These are phyloP conservation scores for Lentinula lateritia DNA, from an alignment of 768 basidiomycete genomes.

Conservation along the genomic window DNA sequence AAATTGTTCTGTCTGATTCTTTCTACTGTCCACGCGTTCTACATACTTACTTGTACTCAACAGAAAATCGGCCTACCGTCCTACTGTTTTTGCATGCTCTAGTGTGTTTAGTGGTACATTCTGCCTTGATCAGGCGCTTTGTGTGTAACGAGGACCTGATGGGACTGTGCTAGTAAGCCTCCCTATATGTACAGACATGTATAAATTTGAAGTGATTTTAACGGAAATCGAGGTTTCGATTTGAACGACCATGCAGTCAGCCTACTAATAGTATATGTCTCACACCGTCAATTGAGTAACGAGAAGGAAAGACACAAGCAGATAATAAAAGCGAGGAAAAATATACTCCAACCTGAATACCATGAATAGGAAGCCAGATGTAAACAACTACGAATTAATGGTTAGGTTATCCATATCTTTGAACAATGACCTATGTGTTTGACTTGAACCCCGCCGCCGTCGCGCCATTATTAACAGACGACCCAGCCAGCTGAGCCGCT, in stretches of 20 bases:
- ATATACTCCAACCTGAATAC: neutral
- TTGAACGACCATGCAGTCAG: too few species aligned
- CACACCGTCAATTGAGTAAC: too few species aligned
- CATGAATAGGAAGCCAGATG: neutral
- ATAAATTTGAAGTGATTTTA: too few species aligned
- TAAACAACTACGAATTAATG: neutral
- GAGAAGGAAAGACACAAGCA: neutral
- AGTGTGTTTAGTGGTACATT: too few species aligned
- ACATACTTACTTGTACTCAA: neutral
- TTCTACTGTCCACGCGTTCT: neutral
- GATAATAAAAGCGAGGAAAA: neutral
- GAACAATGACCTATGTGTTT: neutral
- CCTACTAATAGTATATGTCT: too few species aligned
- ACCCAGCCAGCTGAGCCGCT: conserved; percentile 28
- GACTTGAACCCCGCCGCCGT: neutral
- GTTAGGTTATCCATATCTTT: neutral
- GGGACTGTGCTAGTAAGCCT: too few species aligned
- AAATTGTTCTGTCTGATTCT: conserved; percentile 9
- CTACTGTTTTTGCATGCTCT: too few species aligned
- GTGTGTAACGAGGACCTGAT: too few species aligned
- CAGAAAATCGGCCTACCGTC: too few species aligned
- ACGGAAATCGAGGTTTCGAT: too few species aligned
- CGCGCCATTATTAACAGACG: conserved; percentile 8
- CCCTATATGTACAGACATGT: too few species aligned
- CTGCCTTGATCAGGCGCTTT: too few species aligned